Conservation (phyloP, 2,329 filamentous ascomycete genomes). For the Microcyclosporella mali region DNA sequence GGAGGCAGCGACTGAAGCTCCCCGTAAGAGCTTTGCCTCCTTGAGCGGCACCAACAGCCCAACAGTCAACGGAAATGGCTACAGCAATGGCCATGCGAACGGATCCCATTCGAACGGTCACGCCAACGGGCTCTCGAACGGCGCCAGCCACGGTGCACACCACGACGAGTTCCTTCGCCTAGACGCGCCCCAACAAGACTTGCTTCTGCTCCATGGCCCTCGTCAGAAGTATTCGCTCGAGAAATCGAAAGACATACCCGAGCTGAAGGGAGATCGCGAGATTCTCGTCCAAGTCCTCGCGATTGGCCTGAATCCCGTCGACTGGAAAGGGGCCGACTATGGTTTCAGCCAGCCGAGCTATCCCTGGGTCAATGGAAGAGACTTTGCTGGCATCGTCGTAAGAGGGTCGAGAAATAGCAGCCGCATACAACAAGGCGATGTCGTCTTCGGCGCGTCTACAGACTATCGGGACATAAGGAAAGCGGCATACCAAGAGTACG, state of each 20-base stretch:
- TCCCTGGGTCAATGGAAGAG: slow-evolving; percentile 64
- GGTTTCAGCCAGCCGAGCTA: slow-evolving; percentile 63
- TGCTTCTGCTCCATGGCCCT: slow-evolving; percentile 32
- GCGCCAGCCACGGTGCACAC: slow-evolving; percentile 6
- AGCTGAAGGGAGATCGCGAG: slow-evolving; percentile 41
- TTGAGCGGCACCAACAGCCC: slow-evolving; percentile 15
- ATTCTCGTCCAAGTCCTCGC: slow-evolving; percentile 57
- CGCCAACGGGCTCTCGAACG: slow-evolving; percentile 15
- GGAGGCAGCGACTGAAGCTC: slow-evolving; percentile 1
- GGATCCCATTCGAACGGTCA: slow-evolving; percentile 16
- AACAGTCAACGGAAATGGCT: slow-evolving; percentile 14
- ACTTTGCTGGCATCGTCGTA: slow-evolving; percentile 61
- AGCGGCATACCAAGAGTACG: slow-evolving; percentile 65
- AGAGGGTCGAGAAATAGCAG: slow-evolving; percentile 38
- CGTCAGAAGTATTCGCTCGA: slow-evolving; percentile 32
- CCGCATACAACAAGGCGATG: slow-evolving; percentile 52
- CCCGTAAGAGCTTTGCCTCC: slow-evolving; percentile 15
- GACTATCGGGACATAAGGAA: slow-evolving; percentile 69
- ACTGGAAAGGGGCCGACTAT: slow-evolving; percentile 65
- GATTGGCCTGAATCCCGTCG: slow-evolving; percentile 70
- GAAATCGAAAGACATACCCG: slow-evolving; percentile 26
- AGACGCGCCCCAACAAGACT: slow-evolving; percentile 28
- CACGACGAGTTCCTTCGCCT: slow-evolving; percentile 30
- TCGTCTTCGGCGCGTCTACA: slow-evolving; percentile 60
- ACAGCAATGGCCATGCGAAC: slow-evolving; percentile 10